These are phyloP conservation scores for Aspergillus steynii DNA, from an alignment of 495 filamentous ascomycete species.

Conservation along the genomic window DNA sequence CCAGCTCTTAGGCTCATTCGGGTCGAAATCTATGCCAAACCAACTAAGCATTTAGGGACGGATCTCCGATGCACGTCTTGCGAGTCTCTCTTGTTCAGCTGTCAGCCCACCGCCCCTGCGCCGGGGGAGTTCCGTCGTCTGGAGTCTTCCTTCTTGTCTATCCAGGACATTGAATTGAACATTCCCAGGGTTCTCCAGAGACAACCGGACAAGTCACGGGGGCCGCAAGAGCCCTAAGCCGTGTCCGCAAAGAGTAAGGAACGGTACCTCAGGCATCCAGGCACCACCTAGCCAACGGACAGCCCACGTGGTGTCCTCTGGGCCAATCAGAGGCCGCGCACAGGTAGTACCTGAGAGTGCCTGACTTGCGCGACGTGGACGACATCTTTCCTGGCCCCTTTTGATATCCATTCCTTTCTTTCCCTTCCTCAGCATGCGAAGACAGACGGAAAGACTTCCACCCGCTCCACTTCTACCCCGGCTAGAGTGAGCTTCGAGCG, in stretches of 20 bases:
- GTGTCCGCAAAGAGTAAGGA: no score
- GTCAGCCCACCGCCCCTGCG: no score
- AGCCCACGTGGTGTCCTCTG: neutral
- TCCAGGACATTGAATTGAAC: no score
- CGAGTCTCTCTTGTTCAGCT: no score
- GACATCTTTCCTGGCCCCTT: no score
- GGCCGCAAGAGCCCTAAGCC: no score
- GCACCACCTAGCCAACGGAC: neutral
- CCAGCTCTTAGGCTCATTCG: neutral
- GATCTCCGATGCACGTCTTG: neutral
- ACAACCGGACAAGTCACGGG: no score
- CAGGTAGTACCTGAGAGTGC: neutral
- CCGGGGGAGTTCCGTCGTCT: no score
- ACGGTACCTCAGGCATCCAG: neutral
- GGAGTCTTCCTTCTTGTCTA: neutral
- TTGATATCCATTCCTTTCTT: neutral
- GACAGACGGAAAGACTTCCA: neutral
- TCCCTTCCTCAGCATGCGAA: neutral
- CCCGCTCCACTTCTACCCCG: neutral
- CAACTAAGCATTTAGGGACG: neutral
- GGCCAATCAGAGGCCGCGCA: no score
- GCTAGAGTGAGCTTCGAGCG: neutral
- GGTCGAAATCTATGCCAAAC: constrained; percentile 3
- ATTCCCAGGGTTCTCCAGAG: no score
- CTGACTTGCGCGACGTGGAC: neutral